Conservation (phyloP, 1,284 basidiomycete genomes). For the Pulchroboletus neoregius region DNA sequence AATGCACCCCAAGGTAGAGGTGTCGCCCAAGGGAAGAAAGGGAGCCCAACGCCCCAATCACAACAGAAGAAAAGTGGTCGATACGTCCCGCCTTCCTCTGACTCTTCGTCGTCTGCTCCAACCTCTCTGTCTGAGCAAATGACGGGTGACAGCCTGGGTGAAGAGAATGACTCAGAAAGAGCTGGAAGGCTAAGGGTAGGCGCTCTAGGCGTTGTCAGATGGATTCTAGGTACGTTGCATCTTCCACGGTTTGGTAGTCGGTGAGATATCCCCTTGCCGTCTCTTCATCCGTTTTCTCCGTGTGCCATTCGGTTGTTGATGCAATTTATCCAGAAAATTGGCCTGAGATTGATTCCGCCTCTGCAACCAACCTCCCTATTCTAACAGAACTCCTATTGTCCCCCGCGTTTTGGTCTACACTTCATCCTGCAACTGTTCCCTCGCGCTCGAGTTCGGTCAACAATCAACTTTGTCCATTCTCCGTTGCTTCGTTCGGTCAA, state of each 20-base stretch:
- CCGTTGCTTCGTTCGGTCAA: slow-evolving; percentile 50
- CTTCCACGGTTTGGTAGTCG: slow-evolving; percentile 1
- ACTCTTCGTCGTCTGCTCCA: slow-evolving; percentile 5
- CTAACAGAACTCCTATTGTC: slow-evolving; percentile 44
- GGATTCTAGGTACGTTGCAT: slow-evolving; percentile 53
- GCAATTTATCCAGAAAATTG: slow-evolving; percentile 16
- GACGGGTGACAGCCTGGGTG: slow-evolving; percentile 42
- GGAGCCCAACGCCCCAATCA: slow-evolving; percentile 6
- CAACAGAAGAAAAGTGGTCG: slow-evolving; percentile 36
- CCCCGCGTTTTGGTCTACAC: slow-evolving; percentile 55
- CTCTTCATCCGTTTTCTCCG: not conserved
- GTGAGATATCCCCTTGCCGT: not conserved
- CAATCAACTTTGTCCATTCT: slow-evolving; percentile 38
- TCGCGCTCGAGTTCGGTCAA: not conserved
- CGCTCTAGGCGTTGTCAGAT: slow-evolving; percentile 67
- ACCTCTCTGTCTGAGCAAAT: slow-evolving; percentile 18
- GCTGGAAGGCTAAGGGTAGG: slow-evolving; percentile 68
- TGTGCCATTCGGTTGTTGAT: slow-evolving; percentile 7
- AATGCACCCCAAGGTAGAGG: slow-evolving; percentile 8
- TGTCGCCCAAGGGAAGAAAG: slow-evolving; percentile 21
- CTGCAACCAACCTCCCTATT: slow-evolving; percentile 26
- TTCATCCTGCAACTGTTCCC: slow-evolving; percentile 39
- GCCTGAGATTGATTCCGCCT: slow-evolving; percentile 4
- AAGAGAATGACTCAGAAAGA: slow-evolving; percentile 65
- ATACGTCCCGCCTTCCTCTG: slow-evolving; percentile 25